These are phyloP conservation scores for Anisodus tanguticus DNA, from an alignment of 257 asterid genomes.

Conservation along the genomic window DNA sequence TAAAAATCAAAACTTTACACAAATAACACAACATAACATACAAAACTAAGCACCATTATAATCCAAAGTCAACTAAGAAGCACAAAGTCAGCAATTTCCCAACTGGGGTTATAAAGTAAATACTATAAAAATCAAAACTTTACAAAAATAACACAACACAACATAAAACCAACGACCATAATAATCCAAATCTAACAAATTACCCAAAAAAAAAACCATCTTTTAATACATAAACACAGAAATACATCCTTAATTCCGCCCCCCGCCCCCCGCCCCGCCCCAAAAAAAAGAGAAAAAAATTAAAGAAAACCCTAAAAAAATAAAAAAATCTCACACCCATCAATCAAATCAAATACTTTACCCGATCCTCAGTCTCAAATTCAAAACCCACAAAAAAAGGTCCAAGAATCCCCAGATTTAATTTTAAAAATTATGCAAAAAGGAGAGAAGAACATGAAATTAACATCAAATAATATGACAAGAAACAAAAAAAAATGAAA, in stretches of 20 bases:
- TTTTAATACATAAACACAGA: not conserved
- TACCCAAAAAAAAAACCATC: not conserved
- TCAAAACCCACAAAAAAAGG: not conserved
- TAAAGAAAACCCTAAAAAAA: not conserved
- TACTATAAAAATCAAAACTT: conserved; percentile 15
- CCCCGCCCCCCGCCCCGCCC: no score
- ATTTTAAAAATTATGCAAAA: not conserved
- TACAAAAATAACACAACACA: not conserved
- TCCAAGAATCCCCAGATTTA: not conserved
- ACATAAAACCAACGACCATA: not conserved
- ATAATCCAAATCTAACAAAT: not conserved
- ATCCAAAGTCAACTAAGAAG: not conserved
- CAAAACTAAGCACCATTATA: no score
- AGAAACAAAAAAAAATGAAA: not conserved
- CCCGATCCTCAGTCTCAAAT: conserved; percentile 22
- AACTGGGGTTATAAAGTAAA: not conserved
- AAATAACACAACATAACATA: no score
- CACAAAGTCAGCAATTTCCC: not conserved
- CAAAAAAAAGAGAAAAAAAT: not conserved
- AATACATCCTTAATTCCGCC: not conserved
- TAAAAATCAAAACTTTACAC: no score
- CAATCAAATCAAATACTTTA: not conserved
- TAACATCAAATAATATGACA: not conserved
- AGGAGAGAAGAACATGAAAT: conserved; percentile 8
- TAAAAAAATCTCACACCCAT: not conserved